Evolutionary conservation across 163 green algal species (phyloP).

Genomic region (Prototheca wickerhamii): DNA sequence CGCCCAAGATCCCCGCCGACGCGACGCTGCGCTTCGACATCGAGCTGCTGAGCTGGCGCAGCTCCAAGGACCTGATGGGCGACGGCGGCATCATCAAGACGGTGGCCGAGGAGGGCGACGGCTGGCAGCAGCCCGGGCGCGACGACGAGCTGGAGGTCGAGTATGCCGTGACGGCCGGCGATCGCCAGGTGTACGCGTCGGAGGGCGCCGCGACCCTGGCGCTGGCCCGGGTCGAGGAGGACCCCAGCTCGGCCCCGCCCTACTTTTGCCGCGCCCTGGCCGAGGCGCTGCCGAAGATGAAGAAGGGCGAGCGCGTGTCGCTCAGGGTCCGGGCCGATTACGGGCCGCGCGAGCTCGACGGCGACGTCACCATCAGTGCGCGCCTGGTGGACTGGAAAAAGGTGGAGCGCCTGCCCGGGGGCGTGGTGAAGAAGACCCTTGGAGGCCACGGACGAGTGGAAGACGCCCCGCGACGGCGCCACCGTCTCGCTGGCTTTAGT

Average conservation of each 20-base stretch:
- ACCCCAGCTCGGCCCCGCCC: background rate
- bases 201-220: background rate
- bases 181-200: background rate
- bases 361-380: conserved; percentile 57
- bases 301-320: conserved; percentile 55
- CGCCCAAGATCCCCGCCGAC: conserved; percentile 71
- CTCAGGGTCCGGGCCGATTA: conserved; percentile 58
- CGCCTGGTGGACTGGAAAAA: conserved; percentile 67
- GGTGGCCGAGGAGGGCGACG: conserved; percentile 47
- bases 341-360: conserved; percentile 36
- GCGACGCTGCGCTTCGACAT: conserved; percentile 68
- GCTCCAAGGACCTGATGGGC: conserved; percentile 69
- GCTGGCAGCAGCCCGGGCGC: conserved; percentile 53
- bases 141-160: conserved; percentile 55
- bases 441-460: conserved; percentile 51
- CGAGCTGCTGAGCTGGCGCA: conserved; percentile 81
- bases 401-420: conserved; percentile 60
- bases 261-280: conserved; percentile 14
- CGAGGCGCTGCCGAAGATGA: conserved; percentile 67
- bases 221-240: too few species aligned
- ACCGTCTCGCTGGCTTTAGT: background rate
- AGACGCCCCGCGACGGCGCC: conserved; percentile 54
- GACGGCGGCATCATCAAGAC: conserved; percentile 83
- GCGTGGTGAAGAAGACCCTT: conserved; percentile 79
- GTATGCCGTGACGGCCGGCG: background rate